phyloP scores from a whole-genome alignment of 2,329 filamentous ascomycete species.

The Zasmidium cellare region DNA sequence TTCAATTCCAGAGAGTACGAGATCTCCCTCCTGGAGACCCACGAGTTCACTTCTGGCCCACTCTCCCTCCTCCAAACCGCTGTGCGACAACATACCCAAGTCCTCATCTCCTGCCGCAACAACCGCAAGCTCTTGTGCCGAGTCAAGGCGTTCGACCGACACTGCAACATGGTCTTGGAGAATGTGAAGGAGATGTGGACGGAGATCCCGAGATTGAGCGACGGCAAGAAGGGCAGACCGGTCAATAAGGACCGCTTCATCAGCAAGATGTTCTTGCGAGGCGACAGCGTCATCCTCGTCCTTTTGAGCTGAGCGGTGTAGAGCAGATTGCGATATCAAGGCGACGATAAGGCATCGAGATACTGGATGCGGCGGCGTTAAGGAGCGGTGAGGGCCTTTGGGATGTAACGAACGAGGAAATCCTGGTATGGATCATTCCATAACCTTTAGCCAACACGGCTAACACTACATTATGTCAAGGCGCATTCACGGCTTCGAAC shows the following conservation, averaged over 20 bases:
- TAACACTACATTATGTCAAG: background rate
- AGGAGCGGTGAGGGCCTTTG: background rate
- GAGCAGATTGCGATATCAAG: background rate
- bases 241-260: constrained; percentile 99
- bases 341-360: background rate
- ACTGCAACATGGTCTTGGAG: constrained; percentile 98
- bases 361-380: constrained; percentile 1
- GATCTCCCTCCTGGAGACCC: constrained; percentile 76
- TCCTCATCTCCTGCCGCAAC: constrained; percentile 95
- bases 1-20: constrained; percentile 73
- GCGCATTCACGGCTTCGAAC: background rate
- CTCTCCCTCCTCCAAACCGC: constrained; percentile 96
- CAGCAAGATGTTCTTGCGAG: constrained; percentile 93
- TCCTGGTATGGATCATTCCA: background rate
- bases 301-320: constrained; percentile 60
- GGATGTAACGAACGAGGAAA: background rate
- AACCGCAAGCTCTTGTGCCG: constrained; percentile 96
- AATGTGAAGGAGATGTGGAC: constrained; percentile 99
- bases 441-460: background rate
- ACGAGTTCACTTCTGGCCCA: constrained; percentile 76
- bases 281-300: constrained; percentile 85
- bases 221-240: constrained; percentile 82
- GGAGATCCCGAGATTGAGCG: constrained; percentile 78
- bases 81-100: constrained; percentile 89
- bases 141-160: constrained; percentile 96